phyloP scores from a whole-genome alignment of 148 eudicot genomes.

The Agrostemma githago region DNA sequence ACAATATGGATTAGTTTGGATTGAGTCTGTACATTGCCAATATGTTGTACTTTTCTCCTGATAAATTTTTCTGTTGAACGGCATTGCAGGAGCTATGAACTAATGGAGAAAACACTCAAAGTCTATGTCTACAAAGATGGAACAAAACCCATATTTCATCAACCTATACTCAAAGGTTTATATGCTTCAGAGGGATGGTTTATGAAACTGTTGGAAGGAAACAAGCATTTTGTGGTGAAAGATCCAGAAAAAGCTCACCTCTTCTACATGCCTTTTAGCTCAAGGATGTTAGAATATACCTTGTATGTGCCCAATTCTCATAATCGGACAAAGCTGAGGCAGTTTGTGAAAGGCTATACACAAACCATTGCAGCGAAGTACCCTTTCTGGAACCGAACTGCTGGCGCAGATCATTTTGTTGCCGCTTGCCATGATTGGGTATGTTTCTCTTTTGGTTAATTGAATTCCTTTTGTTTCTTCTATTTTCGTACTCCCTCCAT shows the following conservation, averaged over 20 bases:
- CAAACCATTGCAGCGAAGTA: constrained; percentile 66
- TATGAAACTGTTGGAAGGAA: constrained; percentile 89
- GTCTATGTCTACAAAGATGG: constrained; percentile 81
- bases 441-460: constrained; percentile 17
- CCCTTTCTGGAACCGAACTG: constrained; percentile 82
- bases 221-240: constrained; percentile 54
- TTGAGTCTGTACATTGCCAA: not conserved
- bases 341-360: constrained; percentile 53
- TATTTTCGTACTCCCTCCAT: not conserved
- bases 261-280: constrained; percentile 87
- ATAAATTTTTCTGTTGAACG: constrained; percentile 7
- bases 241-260: constrained; percentile 74
- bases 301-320: constrained; percentile 59
- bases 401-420: constrained; percentile 85
- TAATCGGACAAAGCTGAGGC: constrained; percentile 52
- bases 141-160: constrained; percentile 81
- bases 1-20: not conserved
- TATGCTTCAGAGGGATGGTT: constrained; percentile 99
- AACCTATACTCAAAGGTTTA: constrained; percentile 76
- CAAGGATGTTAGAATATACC: constrained; percentile 54
- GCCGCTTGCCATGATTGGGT: constrained; percentile 99
- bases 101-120: constrained; percentile 72
- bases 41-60: not conserved
- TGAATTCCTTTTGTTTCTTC: not conserved
- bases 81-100: constrained; percentile 80